Conservation (phyloP, 495 filamentous ascomycete genomes). For the Penicillium malachiteum region DNA sequence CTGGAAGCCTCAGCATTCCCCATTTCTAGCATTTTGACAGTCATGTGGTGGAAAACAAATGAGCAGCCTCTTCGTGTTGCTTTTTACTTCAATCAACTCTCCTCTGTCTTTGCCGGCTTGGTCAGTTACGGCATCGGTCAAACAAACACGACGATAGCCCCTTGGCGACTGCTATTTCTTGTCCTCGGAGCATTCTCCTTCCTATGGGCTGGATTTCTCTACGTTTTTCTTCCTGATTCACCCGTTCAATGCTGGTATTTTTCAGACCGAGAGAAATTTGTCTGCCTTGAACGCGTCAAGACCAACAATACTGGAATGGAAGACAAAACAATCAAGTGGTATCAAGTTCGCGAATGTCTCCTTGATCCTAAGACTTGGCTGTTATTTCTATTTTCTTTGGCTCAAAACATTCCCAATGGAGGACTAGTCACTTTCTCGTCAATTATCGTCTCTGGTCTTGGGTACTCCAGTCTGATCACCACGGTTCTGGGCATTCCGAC, state of each 20-base stretch:
- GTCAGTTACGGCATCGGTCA: constrained; percentile 17
- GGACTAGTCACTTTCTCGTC: constrained; percentile 36
- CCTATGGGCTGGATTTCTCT: constrained; percentile 35
- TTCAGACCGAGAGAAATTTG: constrained; percentile 22
- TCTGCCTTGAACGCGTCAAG: constrained; percentile 43
- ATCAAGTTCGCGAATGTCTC: constrained; percentile 50
- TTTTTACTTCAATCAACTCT: constrained; percentile 48
- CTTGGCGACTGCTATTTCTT: constrained; percentile 21
- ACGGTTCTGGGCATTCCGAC: constrained; percentile 36
- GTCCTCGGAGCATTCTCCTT: constrained; percentile 32
- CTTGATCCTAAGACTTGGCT: constrained; percentile 45
- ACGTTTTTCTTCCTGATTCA: constrained; percentile 51
- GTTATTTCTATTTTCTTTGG: constrained; percentile 23
- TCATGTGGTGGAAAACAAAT: constrained; percentile 50
- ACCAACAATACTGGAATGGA: constrained; percentile 55
- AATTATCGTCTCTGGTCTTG: constrained; percentile 38
- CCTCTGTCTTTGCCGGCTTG: constrained; percentile 16
- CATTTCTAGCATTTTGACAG: constrained; percentile 50
- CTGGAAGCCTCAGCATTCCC: constrained; percentile 44
- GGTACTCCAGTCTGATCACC: constrained; percentile 30
- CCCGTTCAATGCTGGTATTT: constrained; percentile 47
- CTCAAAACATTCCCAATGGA: constrained; percentile 32
- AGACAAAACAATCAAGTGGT: constrained; percentile 48
- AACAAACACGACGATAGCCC: constrained; percentile 5
- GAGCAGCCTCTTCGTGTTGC: constrained; percentile 48